Base-by-base conservation (phyloP, 2,329 filamentous ascomycete species). In the Ophiostoma sp. region DNA sequence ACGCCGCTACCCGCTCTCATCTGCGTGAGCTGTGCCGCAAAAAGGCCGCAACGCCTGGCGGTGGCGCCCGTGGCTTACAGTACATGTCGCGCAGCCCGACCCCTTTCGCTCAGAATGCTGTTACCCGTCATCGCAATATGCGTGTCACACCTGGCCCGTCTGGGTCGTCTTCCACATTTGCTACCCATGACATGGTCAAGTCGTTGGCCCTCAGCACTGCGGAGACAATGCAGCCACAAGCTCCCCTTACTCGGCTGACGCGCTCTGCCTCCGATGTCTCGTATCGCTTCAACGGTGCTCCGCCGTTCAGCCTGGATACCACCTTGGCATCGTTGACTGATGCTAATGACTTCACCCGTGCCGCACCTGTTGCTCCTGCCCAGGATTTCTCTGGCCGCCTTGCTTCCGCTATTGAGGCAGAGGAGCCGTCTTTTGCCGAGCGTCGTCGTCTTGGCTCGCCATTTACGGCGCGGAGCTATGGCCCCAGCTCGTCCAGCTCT, bases 191-290 rank as follows among this genome's bases (percentile, higher is more conserved):
- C 75, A 90, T 92, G 85, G 85, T 86, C 57, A 82, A 91, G 78
- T 92, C 90, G 12, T 83, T 92, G 70, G 84, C 86, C 1, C 82
- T 91, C 39, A 90, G 88, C 81, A 91, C 90, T 0, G 86, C 89
- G 1, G 88, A 90, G 57, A 86, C 86, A 1, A 92, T 92, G 90
- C 87, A 91, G 76, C 87, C 86, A 0, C 82, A 87, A 71, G 89
- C 88, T 2, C 88, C 89, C 11, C 78, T 92, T 72, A 89, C 89
- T 2, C 87, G 88, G 76, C 83, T 91, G 57, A 86, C 87, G n/a
- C 82, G 82, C 71, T 86, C 74, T 4, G 70, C 61, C 4, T 71
- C 75, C 17, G 72, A 72, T 31, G 74, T 79, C 71, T 42, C 39
- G 7, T 70, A 69, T 11, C 22, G 70, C 22, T 42, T 70, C 31